Conservation (phyloP, 2,329 filamentous ascomycete genomes). For the Pseudogymnoascus destructans region DNA sequence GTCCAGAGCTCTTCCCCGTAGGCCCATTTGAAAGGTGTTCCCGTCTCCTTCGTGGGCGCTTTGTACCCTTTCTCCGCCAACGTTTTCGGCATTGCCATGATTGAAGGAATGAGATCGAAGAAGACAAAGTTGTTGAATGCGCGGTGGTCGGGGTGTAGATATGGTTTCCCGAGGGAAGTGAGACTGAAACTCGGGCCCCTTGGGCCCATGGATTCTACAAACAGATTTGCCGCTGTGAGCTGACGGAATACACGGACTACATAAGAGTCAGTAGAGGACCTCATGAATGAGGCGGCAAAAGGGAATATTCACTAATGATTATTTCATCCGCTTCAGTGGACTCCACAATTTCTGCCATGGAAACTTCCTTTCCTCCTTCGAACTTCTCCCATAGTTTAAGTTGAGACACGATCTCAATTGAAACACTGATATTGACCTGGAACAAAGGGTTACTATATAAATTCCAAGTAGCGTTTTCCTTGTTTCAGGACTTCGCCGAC, state of each 20-base stretch:
- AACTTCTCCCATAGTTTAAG: constrained; percentile 17
- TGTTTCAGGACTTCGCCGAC: not conserved
- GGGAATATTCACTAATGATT: constrained; percentile 16
- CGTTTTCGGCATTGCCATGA: constrained; percentile 19
- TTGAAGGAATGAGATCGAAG: constrained; percentile 16
- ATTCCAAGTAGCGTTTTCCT: not conserved
- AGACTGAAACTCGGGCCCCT: constrained; percentile 12
- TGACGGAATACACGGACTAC: constrained; percentile 16
- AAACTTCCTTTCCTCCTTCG: constrained; percentile 16
- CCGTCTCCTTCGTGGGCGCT: constrained; percentile 18
- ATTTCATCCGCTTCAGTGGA: constrained; percentile 17
- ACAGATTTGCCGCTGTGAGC: constrained; percentile 15
- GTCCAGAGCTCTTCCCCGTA: constrained; percentile 19
- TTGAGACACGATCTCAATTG: constrained; percentile 17
- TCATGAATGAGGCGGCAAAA: not conserved
- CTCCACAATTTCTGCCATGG: constrained; percentile 15
- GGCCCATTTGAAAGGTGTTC: constrained; percentile 19
- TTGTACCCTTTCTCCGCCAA: constrained; percentile 16
- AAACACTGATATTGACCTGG: constrained; percentile 18
- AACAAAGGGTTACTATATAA: not conserved
- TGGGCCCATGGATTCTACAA: constrained; percentile 12
- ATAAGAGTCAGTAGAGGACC: not conserved
- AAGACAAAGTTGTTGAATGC: constrained; percentile 19
- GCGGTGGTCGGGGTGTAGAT: constrained; percentile 16
- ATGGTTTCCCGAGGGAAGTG: constrained; percentile 16